Conservation (phyloP, 495 filamentous ascomycete species). For the Penicillium robsamsonii region DNA sequence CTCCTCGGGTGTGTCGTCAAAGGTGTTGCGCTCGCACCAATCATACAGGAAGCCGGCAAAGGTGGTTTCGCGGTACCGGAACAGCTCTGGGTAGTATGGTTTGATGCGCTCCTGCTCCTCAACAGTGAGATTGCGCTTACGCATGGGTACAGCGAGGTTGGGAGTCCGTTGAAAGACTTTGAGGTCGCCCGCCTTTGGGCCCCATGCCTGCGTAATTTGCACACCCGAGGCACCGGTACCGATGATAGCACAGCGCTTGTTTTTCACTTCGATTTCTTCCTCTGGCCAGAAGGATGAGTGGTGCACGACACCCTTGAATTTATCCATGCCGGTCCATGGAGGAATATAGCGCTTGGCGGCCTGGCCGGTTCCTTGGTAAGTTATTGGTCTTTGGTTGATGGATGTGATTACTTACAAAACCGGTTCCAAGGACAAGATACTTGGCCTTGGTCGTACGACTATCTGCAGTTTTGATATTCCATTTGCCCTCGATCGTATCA, state of each 20-base stretch:
- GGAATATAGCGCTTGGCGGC: constrained; percentile 42
- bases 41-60: constrained; percentile 15
- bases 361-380: background rate
- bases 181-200: constrained; percentile 34
- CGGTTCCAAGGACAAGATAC: constrained; percentile 48
- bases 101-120: constrained; percentile 9
- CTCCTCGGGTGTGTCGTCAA: constrained; percentile 49
- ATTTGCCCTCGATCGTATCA: constrained; percentile 38
- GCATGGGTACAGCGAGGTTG: constrained; percentile 56
- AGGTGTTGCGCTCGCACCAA: constrained; percentile 27
- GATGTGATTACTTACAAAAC: constrained; percentile 18
- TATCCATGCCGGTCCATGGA: constrained; percentile 49
- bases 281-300: constrained; percentile 62
- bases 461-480: constrained; percentile 50
- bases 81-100: constrained; percentile 13
- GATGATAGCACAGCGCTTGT: constrained; percentile 54
- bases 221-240: constrained; percentile 61
- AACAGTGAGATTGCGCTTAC: constrained; percentile 22
- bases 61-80: constrained; percentile 3
- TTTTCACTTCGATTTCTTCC: constrained; percentile 42
- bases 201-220: constrained; percentile 55
- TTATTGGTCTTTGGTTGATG: background rate
- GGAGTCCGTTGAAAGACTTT: constrained; percentile 56
- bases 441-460: constrained; percentile 44
- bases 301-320: constrained; percentile 52